Base-by-base conservation (phyloP, 495 filamentous ascomycete genomes). In the Glarea lozoyensis region DNA sequence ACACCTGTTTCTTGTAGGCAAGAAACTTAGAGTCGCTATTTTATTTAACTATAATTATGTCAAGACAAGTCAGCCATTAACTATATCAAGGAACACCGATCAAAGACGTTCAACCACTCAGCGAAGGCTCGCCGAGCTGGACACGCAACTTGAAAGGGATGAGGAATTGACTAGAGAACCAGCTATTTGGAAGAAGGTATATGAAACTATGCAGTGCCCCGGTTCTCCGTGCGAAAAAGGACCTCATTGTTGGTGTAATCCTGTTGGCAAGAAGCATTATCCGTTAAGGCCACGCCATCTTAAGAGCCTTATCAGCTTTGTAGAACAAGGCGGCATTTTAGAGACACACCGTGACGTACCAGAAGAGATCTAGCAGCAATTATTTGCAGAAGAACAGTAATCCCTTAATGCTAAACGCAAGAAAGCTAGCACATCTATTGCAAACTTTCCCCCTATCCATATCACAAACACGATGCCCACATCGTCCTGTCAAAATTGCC, bases 201-300 rank as follows among this genome's bases (percentile, higher is more conserved):
- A 44, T 30, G 30, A 31, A 4, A 27, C 12, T 4, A 17, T 42
- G 6, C 39, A n/a, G n/a, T 42, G 39, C 15, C 12, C 39, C n/a
- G 30, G 33, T 30, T 27, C 36, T 40, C 36, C 34, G 6, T 48
- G 37, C 19, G 20, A 48, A 40, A 7, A 3, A 29, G 45, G 29
- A 42, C 45, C 38, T 24, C 19, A 48, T 48, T 48, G 45, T 30
- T 48, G 45, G 45, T 31, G 37, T 42, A 38, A 48, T 38, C 37
- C 37, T 42, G 38, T 41, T 25, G 45, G 45, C 15, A 42, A 48
- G 21, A 48, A 42, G 27, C 37, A 42, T 35, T 48, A 48, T 30
- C 21, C 21, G 22, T 38, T 48, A 3, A 33, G 17, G 11, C 33
- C 45, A 13, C 18, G n/a, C 17, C 38, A 48, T 27, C 33, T 48